Evolutionary conservation across 306 rosid species (phyloP).

Genomic region (Malus fusca): DNA sequence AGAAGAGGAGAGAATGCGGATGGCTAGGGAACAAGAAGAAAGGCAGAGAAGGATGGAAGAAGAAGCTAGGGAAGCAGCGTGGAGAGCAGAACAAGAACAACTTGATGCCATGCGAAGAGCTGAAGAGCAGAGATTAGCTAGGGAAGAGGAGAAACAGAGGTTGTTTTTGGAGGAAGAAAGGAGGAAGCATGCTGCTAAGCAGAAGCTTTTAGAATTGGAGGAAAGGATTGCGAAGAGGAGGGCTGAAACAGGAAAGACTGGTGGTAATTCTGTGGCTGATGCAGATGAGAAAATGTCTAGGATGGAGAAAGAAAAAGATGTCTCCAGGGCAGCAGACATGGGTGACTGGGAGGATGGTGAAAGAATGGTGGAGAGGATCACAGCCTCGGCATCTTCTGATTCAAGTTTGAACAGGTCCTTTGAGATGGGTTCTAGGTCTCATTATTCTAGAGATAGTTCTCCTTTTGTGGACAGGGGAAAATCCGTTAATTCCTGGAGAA

Average conservation of each 20-base stretch:
- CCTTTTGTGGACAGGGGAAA: conserved; percentile 61
- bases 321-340: conserved; percentile 40
- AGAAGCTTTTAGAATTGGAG: conserved; percentile 87
- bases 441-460: conserved; percentile 49
- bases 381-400: conserved; percentile 78
- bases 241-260: conserved; percentile 46
- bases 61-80: conserved; percentile 88
- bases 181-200: conserved; percentile 87
- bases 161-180: conserved; percentile 76
- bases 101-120: conserved; percentile 64
- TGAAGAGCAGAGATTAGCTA: conserved; percentile 72
- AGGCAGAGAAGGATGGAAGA: conserved; percentile 80
- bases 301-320: conserved; percentile 48
- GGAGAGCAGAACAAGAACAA: conserved; percentile 86
- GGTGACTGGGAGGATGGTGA: conserved; percentile 95
- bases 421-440: conserved; percentile 61
- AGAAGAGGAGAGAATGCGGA: conserved; percentile 69
- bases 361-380: conserved; percentile 80
- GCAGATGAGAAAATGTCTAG: conserved; percentile 43
- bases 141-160: conserved; percentile 82
- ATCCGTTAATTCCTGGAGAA: conserved; percentile 66
- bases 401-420: conserved; percentile 59
- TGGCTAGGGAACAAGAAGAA: conserved; percentile 79
- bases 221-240: conserved; percentile 80
- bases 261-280: conserved; percentile 28